Percentiles rank a stretch among this genome's conserved stretches.
phyloP scores from a whole-genome alignment of 108 stramenopile genomes.

The Skeletonema marinoi region DNA sequence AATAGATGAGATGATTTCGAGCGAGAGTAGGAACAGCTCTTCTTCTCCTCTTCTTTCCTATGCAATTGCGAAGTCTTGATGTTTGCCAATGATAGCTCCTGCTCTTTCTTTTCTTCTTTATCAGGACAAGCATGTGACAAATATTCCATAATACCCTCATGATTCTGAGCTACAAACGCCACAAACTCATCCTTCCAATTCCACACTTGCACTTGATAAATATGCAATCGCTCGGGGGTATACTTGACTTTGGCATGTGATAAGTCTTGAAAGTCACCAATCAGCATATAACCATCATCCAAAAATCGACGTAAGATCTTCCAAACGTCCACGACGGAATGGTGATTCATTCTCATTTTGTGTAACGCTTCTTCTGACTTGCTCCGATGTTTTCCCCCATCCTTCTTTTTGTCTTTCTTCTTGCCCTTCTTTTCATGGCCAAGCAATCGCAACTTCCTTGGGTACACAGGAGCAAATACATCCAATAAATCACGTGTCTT shows the following conservation, averaged over 20 bases:
- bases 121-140: slow-evolving; percentile 32
- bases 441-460: background rate
- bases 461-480: slow-evolving; percentile 47
- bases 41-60: background rate
- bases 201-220: slow-evolving; percentile 36
- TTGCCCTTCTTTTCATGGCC: slow-evolving; percentile 8
- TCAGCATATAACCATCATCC: slow-evolving; percentile 39
- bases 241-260: slow-evolving; percentile 41
- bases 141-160: slow-evolving; percentile 27
- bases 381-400: background rate
- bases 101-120: background rate
- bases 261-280: slow-evolving; percentile 54
- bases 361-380: background rate
- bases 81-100: background rate
- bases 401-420: slow-evolving; percentile 1
- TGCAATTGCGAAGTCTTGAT: background rate
- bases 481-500: slow-evolving; percentile 47
- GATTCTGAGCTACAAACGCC: slow-evolving; percentile 31
- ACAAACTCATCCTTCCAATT: slow-evolving; percentile 45
- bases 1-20: slow-evolving; percentile 41
- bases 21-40: slow-evolving; percentile 23
- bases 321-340: slow-evolving; percentile 19
- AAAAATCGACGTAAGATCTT: slow-evolving; percentile 26
- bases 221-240: slow-evolving; percentile 5
- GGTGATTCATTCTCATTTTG: slow-evolving; percentile 8